Evolutionary conservation across 805 yeast species (phyloP).

Genomic region (Barnettozyma californica): DNA sequence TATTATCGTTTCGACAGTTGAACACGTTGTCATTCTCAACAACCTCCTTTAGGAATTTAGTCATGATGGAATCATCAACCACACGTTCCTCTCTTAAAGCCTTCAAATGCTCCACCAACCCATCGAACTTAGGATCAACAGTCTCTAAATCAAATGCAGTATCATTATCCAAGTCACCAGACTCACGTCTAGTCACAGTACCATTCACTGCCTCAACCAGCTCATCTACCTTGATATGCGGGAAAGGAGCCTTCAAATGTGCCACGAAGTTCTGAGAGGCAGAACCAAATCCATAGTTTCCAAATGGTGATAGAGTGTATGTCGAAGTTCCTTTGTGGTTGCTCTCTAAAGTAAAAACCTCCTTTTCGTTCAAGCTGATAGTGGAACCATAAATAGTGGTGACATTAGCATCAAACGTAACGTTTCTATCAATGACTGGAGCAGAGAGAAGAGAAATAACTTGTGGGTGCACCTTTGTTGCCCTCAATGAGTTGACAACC

Average conservation of each 20-base stretch:
- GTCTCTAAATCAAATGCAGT: not conserved
- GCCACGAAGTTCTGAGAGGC: slow-evolving; percentile 27
- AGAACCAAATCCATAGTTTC: slow-evolving; percentile 43
- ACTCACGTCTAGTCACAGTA: slow-evolving; percentile 21
- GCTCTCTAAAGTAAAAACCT: slow-evolving; percentile 20
- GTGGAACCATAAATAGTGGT: slow-evolving; percentile 20
- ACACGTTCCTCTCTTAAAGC: not conserved
- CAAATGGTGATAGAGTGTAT: slow-evolving; percentile 37
- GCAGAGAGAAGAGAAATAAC: slow-evolving; percentile 10
- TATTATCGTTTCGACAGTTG: not conserved
- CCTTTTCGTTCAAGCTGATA: slow-evolving; percentile 14
- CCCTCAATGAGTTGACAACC: slow-evolving; percentile 9
- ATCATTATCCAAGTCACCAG: slow-evolving; percentile 9
- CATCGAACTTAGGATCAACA: not conserved
- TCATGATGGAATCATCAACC: not conserved
- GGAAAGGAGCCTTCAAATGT: slow-evolving; percentile 19
- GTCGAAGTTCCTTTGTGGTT: slow-evolving; percentile 42
- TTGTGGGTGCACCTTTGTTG: slow-evolving; percentile 18
- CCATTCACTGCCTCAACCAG: slow-evolving; percentile 32
- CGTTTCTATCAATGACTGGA: slow-evolving; percentile 10
- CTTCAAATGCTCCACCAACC: not conserved
- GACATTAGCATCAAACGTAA: slow-evolving; percentile 17
- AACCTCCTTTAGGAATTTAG: not conserved
- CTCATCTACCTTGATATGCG: slow-evolving; percentile 27
- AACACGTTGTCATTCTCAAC: not conserved